Evolutionary conservation across 352 stramenopile species (phyloP).

Genomic region (Phytophthora rubi): DNA sequence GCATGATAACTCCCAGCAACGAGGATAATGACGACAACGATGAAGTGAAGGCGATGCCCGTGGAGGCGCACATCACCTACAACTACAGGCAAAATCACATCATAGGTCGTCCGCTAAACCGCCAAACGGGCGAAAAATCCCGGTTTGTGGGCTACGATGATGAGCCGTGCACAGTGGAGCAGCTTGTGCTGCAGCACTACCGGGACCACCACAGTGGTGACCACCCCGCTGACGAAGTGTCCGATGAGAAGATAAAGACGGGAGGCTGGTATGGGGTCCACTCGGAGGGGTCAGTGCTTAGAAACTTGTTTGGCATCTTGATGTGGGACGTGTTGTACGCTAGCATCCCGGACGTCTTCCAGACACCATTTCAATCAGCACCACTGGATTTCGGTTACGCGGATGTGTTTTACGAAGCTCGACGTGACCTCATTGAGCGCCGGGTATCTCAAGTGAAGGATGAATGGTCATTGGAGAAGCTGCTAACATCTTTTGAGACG

Average conservation of each 20-base stretch:
- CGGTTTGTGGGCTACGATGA: constrained; percentile 90
- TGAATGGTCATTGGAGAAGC: constrained; percentile 46
- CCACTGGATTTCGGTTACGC: constrained; percentile 80
- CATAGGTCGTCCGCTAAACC: constrained; percentile 76
- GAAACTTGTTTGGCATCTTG: constrained; percentile 85
- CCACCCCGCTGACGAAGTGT: constrained; percentile 3
- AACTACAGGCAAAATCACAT: constrained; percentile 59
- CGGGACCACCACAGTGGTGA: constrained; percentile 28
- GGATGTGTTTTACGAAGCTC: constrained; percentile 52
- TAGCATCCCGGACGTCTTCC: constrained; percentile 82
- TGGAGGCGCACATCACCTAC: constrained; percentile 22
- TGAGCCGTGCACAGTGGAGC: constrained; percentile 84
- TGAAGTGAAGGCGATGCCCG: constrained; percentile 17
- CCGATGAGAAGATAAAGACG: constrained; percentile 1
- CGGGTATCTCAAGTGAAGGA: constrained; percentile 49
- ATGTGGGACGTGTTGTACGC: constrained; percentile 91
- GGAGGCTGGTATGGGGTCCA: constrained; percentile 89
- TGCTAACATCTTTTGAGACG: constrained; percentile 45
- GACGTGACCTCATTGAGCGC: constrained; percentile 52
- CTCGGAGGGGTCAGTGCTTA: constrained; percentile 75
- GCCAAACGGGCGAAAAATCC: constrained; percentile 78
- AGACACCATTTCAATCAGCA: constrained; percentile 80
- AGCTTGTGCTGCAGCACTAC: constrained; percentile 86
- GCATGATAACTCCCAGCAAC: constrained; percentile 9
- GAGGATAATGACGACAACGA: constrained; percentile 11